A percentile compares a stretch with the other conserved stretches of the same genome.
Conservation (phyloP, 2,329 filamentous ascomycete species). For the Fusarium proliferatum region DNA sequence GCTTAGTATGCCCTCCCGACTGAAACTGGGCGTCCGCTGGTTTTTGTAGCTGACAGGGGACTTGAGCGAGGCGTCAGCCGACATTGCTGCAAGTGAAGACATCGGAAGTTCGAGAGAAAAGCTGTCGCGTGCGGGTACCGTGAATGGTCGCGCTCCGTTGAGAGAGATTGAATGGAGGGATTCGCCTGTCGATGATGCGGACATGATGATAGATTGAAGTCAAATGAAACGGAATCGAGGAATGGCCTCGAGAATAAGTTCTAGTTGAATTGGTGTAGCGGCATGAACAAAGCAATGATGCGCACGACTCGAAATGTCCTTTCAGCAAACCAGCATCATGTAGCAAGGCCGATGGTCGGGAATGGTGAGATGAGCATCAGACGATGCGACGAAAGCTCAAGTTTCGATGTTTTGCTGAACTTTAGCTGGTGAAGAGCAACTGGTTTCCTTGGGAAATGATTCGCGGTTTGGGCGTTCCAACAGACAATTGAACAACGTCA, state of each 20-base stretch:
- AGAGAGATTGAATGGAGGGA: conserved; percentile 59
- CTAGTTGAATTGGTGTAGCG: background rate
- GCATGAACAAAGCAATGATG: conserved; percentile 1
- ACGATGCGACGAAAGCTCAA: conserved; percentile 26
- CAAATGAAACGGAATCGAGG: conserved; percentile 38
- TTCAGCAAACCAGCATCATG: conserved; percentile 41
- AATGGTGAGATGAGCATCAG: conserved; percentile 30
- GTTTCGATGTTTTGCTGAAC: conserved; percentile 2
- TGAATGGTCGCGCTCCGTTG: conserved; percentile 56
- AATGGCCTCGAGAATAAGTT: conserved; percentile 3
- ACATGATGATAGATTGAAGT: conserved; percentile 53
- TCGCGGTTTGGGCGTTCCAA: background rate
- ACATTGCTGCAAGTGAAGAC: conserved; percentile 55
- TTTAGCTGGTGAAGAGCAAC: background rate
- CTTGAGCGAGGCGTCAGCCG: conserved; percentile 60
- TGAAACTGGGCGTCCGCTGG: conserved; percentile 58
- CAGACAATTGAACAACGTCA: conserved; percentile 12
- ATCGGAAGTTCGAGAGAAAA: conserved; percentile 63
- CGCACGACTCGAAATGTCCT: conserved; percentile 15
- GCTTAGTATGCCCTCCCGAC: conserved; percentile 65
- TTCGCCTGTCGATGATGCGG: conserved; percentile 65
- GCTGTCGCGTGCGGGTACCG: conserved; percentile 58
- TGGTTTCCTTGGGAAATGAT: background rate
- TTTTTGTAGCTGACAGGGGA: conserved; percentile 62
- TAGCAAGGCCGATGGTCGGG: conserved; percentile 9